Percentiles rank a stretch among this genome's conserved stretches.
These are phyloP conservation scores for Fusarium humuli DNA, from an alignment of 2,329 filamentous ascomycete species.

Conservation along the genomic window DNA sequence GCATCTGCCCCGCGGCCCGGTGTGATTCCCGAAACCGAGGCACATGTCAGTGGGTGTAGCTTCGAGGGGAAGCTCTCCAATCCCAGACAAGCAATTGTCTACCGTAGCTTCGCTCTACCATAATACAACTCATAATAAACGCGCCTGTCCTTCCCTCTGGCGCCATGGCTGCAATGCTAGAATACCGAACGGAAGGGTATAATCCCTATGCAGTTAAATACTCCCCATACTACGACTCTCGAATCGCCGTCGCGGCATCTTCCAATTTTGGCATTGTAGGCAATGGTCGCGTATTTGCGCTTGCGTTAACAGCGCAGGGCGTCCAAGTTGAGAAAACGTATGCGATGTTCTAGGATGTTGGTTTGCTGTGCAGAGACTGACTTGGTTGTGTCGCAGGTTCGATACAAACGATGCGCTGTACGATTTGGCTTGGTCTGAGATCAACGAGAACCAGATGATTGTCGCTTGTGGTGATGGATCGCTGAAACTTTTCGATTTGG, in stretches of 20 bases:
- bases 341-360: conserved; percentile 34
- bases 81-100: conserved; percentile 19
- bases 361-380: not conserved
- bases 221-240: conserved; percentile 96
- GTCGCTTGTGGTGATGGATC: conserved; percentile 93
- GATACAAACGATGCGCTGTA: conserved; percentile 98
- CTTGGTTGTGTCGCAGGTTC: conserved; percentile 67
- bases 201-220: conserved; percentile 98
- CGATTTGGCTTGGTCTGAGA: conserved; percentile 94
- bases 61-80: conserved; percentile 13
- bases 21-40: conserved; percentile 53
- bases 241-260: conserved; percentile 89
- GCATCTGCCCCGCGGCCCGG: conserved; percentile 41
- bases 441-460: conserved; percentile 93
- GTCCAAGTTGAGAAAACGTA: conserved; percentile 87
- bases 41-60: conserved; percentile 49
- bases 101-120: conserved; percentile 17
- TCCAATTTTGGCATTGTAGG: conserved; percentile 97
- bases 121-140: conserved; percentile 33
- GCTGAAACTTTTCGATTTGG: conserved; percentile 92
- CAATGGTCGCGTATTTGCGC: conserved; percentile 88
- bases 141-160: conserved; percentile 28
- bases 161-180: conserved; percentile 78
- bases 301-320: conserved; percentile 84
- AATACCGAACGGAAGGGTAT: conserved; percentile 92